Base-by-base conservation (phyloP, 805 yeast genomes). In the Metschnikowia chrysomelidarum region DNA sequence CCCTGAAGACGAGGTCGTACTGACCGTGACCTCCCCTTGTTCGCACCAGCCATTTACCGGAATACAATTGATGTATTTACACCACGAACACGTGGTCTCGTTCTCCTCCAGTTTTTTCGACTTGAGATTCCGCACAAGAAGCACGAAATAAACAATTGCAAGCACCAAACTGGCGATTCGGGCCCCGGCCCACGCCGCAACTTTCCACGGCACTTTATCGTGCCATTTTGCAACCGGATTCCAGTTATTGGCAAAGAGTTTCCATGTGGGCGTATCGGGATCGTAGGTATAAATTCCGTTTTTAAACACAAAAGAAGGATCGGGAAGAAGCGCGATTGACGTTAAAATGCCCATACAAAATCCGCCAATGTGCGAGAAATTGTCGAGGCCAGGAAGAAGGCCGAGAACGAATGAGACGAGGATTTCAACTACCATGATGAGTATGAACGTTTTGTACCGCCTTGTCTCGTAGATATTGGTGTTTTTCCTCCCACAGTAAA, bases 361-460 rank as follows among this genome's bases (percentile, higher is more conserved):
- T 5, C 89, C 89, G 8, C 89, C 89, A 46, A 82, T 73, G 54
- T 82, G 88, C 27, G 83, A 71, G 50, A 82, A 82, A 53, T 82
- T 82, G 55, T 82, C 89, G 35, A 82, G 53, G 0, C 89, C 89
- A 0, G 89, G 89, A 11, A 82, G 58, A 13, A 82, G 60, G 0
- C 89, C 89, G 13, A 82, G 58, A 5, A 73, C 82, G 29, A 82
- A 67, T 24, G 80, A 69, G 4, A 80, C 64, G 9, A 80, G 49
- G 23, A 82, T 69, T 51, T 82, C 87, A 7, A 61, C 58, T n/a
- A 79, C 41, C 59, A 78, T 70, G 10, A 72, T 62, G 15, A 55
- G 30, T 9, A 82, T 57, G 21, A 71, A 63, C 5, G 70, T 50
- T 22, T 60, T 62, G 43, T 76, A 84, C 27, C 64, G 64, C 17